Percentiles rank a stretch among this genome's conserved stretches.
Evolutionary conservation across 768 basidiomycete species (phyloP).

Genomic region (Thelephora aurantiotincta): DNA sequence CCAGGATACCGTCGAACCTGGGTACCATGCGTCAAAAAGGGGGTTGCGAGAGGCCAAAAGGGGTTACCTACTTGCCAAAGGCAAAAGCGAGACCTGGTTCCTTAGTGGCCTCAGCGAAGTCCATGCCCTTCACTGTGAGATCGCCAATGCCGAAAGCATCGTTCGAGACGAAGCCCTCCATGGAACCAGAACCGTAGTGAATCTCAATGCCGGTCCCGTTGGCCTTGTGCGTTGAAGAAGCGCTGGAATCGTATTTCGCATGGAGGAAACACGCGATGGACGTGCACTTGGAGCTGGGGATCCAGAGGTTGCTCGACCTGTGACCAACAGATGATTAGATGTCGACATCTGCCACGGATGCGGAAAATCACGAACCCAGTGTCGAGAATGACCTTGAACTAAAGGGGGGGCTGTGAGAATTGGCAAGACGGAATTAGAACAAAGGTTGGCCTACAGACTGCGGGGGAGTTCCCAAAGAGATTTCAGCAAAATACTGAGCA

Average conservation of each 20-base stretch:
- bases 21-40: not conserved
- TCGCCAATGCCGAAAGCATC: constrained; percentile 78
- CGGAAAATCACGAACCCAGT: constrained; percentile 44
- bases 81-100: constrained; percentile 97
- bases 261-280: constrained; percentile 94
- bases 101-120: constrained; percentile 92
- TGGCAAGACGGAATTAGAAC: not conserved
- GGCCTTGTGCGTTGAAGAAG: constrained; percentile 75
- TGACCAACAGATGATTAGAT: not conserved
- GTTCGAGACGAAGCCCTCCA: constrained; percentile 90
- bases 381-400: constrained; percentile 93
- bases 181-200: constrained; percentile 89
- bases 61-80: constrained; percentile 66
- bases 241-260: constrained; percentile 69
- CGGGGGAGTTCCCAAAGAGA: constrained; percentile 69
- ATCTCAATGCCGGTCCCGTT: constrained; percentile 88
- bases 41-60: not conserved
- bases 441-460: constrained; percentile 41
- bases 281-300: constrained; percentile 67
- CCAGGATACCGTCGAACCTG: constrained; percentile 92
- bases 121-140: constrained; percentile 53
- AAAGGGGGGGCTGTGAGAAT: constrained; percentile 3
- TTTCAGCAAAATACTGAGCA: constrained; percentile 92
- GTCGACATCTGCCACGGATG: not conserved
- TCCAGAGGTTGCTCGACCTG: constrained; percentile 90